Evolutionary conservation across 805 yeast genomes (phyloP).

Genomic region (Priceomyces fermenticarens): DNA sequence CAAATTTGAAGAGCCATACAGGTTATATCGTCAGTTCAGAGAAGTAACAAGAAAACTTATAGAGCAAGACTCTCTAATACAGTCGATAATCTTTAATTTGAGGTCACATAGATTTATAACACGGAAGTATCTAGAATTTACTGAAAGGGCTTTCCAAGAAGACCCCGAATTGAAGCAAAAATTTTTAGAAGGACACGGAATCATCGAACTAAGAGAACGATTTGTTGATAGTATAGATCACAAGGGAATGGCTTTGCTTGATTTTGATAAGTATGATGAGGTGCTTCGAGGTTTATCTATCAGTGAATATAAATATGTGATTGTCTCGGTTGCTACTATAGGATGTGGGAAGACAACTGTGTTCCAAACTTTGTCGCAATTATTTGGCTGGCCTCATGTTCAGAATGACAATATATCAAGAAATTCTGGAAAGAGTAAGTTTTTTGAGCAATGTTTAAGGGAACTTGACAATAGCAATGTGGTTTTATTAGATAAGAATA

Average conservation of each 20-base stretch:
- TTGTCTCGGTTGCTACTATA: conserved; percentile 83
- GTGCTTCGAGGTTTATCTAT: conserved; percentile 9
- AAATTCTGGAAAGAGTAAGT: conserved; percentile 45
- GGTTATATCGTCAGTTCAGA: conserved; percentile 86
- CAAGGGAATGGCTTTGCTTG: conserved; percentile 58
- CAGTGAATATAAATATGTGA: conserved; percentile 49
- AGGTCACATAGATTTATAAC: conserved; percentile 59
- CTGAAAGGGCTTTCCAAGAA: conserved; percentile 49
- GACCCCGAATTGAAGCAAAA: conserved; percentile 45
- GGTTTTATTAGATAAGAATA: conserved; percentile 80
- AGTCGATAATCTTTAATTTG: conserved; percentile 33
- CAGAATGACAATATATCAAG: conserved; percentile 75
- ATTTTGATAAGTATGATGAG: conserved; percentile 40
- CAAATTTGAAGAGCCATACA: conserved; percentile 93
- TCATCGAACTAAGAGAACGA: conserved; percentile 65
- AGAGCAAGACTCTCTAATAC: conserved; percentile 24
- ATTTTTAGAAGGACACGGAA: conserved; percentile 61
- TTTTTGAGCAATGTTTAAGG: conserved; percentile 46
- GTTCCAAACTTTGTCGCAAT: conserved; percentile 51
- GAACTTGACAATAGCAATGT: conserved; percentile 34
- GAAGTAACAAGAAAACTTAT: conserved; percentile 73
- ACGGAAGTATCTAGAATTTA: conserved; percentile 66
- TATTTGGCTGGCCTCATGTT: conserved; percentile 65
- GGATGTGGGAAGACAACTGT: conserved; percentile 96
- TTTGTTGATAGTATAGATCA: conserved; percentile 54